These are phyloP conservation scores for Candida pseudoglaebosa DNA, from an alignment of 805 yeast species.

Conservation along the genomic window DNA sequence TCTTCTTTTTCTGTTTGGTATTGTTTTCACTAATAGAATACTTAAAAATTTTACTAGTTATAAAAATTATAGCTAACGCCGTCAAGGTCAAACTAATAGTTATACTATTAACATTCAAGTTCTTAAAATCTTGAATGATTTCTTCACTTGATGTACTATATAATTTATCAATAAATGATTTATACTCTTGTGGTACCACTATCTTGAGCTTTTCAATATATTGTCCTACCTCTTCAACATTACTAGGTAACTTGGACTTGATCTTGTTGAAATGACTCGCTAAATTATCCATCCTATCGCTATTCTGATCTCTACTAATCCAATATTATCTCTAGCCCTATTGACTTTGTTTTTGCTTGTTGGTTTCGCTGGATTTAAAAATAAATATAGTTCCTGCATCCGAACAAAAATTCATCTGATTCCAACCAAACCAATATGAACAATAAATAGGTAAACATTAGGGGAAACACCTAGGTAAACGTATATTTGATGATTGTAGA, in stretches of 20 bases:
- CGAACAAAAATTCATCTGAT: too few relatives aligned
- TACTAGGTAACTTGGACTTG: constrained; percentile 7
- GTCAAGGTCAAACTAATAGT: constrained; percentile 31
- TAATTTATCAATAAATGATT: constrained; percentile 8
- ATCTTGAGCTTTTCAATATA: constrained; percentile 8
- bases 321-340: neutral
- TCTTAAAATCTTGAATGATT: constrained; percentile 26
- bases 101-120: constrained; percentile 28
- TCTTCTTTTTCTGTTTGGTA: constrained; percentile 21
- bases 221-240: constrained; percentile 8
- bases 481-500: neutral
- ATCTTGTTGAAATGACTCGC: constrained; percentile 9
- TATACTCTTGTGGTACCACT: constrained; percentile 12
- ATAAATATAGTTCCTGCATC: neutral
- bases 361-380: neutral
- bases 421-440: too few relatives aligned
- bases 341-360: neutral
- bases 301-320: neutral
- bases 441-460: neutral
- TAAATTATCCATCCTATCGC: constrained; percentile 10
- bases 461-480: neutral
- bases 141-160: constrained; percentile 9
- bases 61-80: constrained; percentile 23
- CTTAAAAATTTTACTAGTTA: constrained; percentile 19
- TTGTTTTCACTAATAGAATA: constrained; percentile 8